phyloP scores from a whole-genome alignment of 345 rosid species.

The Pistacia vera region DNA sequence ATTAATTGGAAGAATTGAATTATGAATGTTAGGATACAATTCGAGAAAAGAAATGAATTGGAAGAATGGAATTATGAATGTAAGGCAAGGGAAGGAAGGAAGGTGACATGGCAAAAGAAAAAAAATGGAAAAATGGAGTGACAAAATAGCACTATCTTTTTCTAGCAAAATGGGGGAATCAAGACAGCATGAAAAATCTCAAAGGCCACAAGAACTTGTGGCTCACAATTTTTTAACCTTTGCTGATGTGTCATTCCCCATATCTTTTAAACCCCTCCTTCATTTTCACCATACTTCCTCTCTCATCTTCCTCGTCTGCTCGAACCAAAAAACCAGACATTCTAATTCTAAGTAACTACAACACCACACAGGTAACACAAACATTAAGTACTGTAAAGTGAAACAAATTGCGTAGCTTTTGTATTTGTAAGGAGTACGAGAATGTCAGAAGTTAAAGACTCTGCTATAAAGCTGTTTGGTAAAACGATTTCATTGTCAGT shows the following conservation, averaged over 20 bases:
- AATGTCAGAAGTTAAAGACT: conserved; percentile 38
- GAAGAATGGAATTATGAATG: not conserved
- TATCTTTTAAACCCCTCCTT: conserved; percentile 2
- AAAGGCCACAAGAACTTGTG: conserved; percentile 60
- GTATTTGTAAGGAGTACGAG: not conserved
- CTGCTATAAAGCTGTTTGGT: conserved; percentile 56
- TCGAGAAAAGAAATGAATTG: not conserved
- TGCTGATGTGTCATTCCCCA: conserved; percentile 45
- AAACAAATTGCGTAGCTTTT: too few relatives aligned
- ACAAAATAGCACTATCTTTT: conserved; percentile 42
- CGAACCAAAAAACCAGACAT: not conserved
- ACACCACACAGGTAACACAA: too few relatives aligned
- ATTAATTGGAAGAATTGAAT: not conserved
- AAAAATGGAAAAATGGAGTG: conserved; percentile 1
- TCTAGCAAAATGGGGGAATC: conserved; percentile 38
- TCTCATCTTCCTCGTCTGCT: conserved; percentile 12
- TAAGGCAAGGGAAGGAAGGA: not conserved
- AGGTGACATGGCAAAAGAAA: conserved; percentile 24
- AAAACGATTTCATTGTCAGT: conserved; percentile 41
- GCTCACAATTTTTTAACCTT: conserved; percentile 34
- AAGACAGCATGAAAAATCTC: conserved; percentile 37
- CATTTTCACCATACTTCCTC: not conserved
- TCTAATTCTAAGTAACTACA: too few relatives aligned
- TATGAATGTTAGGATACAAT: not conserved
- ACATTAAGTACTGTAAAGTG: too few relatives aligned